phyloP scores from a whole-genome alignment of 129 eudicot genomes.

The Tanacetum coccineum region DNA sequence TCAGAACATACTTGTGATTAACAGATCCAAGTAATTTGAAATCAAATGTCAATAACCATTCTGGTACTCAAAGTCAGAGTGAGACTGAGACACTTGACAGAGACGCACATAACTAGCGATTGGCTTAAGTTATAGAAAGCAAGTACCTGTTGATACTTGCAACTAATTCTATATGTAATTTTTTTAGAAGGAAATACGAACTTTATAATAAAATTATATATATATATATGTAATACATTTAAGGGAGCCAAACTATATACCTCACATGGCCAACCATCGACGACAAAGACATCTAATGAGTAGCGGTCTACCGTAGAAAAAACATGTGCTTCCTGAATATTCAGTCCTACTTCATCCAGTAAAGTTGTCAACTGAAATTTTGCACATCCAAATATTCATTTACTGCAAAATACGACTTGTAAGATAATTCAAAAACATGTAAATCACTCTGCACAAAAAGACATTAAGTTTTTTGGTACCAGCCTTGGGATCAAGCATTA shows the following conservation, averaged over 20 bases:
- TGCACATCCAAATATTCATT: conserved; percentile 13
- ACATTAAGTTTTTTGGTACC: too few species aligned
- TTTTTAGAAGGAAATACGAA: too few species aligned
- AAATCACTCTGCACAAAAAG: background rate
- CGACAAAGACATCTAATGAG: conserved; percentile 96
- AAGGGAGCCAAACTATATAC: conserved; percentile 28
- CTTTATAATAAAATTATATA: background rate
- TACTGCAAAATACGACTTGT: background rate
- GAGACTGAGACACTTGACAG: conserved; percentile 7
- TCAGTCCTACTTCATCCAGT: conserved; percentile 89
- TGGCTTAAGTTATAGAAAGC: background rate
- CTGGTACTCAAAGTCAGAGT: conserved; percentile 4
- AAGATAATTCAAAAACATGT: background rate
- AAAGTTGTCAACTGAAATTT: conserved; percentile 76
- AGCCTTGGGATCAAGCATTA: background rate
- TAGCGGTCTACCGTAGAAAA: conserved; percentile 89
- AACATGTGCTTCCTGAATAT: conserved; percentile 98
- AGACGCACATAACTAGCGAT: background rate
- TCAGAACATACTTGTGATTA: conserved; percentile 1
- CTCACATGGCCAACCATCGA: conserved; percentile 97
- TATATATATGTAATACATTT: conserved; percentile 6
- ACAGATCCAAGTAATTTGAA: conserved; percentile 7
- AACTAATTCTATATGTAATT: background rate
- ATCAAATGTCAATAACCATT: background rate
- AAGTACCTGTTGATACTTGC: conserved; percentile 6